Base-by-base conservation (phyloP, 2,329 filamentous ascomycete genomes). In the Chaetomium strumarium region DNA sequence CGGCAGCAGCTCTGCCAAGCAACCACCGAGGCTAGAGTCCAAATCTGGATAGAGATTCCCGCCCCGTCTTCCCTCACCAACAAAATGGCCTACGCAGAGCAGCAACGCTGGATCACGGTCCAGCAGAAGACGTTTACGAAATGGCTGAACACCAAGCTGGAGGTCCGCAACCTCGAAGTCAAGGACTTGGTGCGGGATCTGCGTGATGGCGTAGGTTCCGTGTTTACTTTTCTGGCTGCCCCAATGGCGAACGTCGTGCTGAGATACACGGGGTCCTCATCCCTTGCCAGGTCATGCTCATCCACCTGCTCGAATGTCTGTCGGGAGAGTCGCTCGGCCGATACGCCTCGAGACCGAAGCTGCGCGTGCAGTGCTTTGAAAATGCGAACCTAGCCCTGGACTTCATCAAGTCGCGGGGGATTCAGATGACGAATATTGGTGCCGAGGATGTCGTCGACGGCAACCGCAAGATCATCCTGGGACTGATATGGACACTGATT, bases 101-200 rank as follows among this genome's bases (percentile, higher is more conserved):
- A 85, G 71, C 79, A 84, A 69, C 75, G 78, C 68, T 86, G 83
- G 83, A 79, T 86, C 63, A 83, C 77, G 67, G 90, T 96, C 72
- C 92, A 97, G 76, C 87, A 97, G 72, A 99, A 97, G 80, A 99
- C 93, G 29, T 99, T 99, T 72, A 96, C 91, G 55, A 99, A 97
- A 88, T 99, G 93, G 93, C 82, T 99, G 62, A 99, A 99, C 73
- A 95, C 90, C 63, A 99, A 99, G 74, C 76, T 99, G 64, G 85
- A 87, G 68, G 79, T 76, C 56, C 83, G 92, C 62, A 75, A 85
- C 51, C 74, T 96, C 58, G 84, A 85, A 64, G 88, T 97, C 65
- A 85, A 89, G 66, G 89, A 96, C 70, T 78, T 99, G 52, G 90
- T 95, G 56, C 78, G 78, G 57, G 93, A 97, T 71, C 81, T 99